Percentiles rank a stretch among this genome's conserved stretches.
phyloP scores from a whole-genome alignment of 2,329 filamentous ascomycete genomes.

The Aspergillus floridensis region DNA sequence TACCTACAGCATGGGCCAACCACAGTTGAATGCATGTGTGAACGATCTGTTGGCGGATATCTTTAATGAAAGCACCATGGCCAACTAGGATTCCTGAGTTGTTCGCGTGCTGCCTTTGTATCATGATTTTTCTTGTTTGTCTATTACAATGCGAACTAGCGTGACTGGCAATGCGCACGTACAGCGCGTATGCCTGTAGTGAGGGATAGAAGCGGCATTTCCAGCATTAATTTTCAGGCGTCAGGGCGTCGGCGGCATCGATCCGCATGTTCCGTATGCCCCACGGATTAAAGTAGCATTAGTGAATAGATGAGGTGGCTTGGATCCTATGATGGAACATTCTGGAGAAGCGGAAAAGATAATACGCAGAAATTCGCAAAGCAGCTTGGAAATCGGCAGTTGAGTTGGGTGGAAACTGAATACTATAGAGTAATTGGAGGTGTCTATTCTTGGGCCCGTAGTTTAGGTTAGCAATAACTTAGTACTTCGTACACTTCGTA shows the following conservation, averaged over 20 bases:
- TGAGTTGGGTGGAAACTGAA: background rate
- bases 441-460: background rate
- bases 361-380: background rate
- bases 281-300: too few relatives aligned
- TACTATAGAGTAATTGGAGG: background rate
- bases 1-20: slow-evolving; percentile 75
- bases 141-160: background rate
- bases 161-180: background rate
- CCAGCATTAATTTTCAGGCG: background rate
- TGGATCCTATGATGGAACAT: background rate
- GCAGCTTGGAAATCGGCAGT: background rate
- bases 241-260: background rate
- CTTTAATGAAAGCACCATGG: slow-evolving; percentile 70
- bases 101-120: background rate
- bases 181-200: background rate
- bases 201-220: background rate
- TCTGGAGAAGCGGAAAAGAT: background rate
- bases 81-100: slow-evolving; percentile 20
- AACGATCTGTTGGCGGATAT: slow-evolving; percentile 67
- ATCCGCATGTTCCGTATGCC: background rate
- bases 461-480: background rate
- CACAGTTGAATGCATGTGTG: slow-evolving; percentile 65
- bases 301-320: background rate
- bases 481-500: background rate
- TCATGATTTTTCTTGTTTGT: background rate